phyloP scores from a whole-genome alignment of 78 protist species.

The Dictyostelium citrinum region DNA sequence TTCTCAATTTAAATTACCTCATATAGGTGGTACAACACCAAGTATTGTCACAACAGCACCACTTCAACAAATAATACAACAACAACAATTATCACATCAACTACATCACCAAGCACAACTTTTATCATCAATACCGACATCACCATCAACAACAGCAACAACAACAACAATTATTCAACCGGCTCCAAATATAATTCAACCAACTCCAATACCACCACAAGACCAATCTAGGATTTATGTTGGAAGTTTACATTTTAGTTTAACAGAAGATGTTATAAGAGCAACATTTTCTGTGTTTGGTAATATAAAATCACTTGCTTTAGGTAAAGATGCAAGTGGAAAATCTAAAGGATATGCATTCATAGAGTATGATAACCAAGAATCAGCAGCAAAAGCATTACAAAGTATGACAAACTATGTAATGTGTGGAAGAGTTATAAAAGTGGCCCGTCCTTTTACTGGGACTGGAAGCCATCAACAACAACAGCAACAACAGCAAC shows the following conservation, averaged over 20 bases:
- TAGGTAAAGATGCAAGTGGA: constrained; percentile 60
- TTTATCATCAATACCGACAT: neutral
- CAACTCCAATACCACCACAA: neutral
- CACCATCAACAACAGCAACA: neutral
- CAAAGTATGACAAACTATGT: constrained; percentile 10
- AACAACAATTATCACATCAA: neutral
- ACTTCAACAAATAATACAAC: neutral
- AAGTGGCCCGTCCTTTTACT: constrained; percentile 47
- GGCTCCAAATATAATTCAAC: neutral
- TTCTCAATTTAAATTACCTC: neutral
- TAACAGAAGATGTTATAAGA: constrained; percentile 37
- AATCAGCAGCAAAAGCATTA: constrained; percentile 54
- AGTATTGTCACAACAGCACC: neutral
- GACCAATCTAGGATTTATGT: constrained; percentile 51
- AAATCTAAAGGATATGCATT: constrained; percentile 68
- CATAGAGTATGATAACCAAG: constrained; percentile 37
- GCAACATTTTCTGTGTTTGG: constrained; percentile 46
- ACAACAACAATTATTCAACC: neutral
- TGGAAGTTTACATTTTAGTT: constrained; percentile 60
- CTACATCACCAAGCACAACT: neutral
- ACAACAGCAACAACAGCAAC: neutral
- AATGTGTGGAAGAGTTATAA: constrained; percentile 47
- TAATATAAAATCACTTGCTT: constrained; percentile 20
- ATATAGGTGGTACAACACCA: neutral
- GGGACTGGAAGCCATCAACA: neutral